Evolutionary conservation across 768 basidiomycete genomes (phyloP).

Genomic region (Termitomyces bulborhizus): DNA sequence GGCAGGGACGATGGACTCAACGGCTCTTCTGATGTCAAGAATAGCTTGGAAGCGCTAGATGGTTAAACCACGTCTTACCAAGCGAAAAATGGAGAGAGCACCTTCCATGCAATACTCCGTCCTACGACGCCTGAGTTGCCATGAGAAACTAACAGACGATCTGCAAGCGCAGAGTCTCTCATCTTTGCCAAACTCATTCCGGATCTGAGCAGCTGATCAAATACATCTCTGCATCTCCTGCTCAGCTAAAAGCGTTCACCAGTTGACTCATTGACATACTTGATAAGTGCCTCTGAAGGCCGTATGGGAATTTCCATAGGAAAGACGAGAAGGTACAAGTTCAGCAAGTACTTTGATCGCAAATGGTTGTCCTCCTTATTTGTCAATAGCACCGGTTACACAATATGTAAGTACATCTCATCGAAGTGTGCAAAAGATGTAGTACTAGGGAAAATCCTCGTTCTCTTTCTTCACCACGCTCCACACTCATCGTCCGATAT

Average conservation of each 20-base stretch:
- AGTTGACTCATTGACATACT: conserved; percentile 15
- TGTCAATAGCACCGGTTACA: too few relatives aligned
- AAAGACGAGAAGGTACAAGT: not conserved
- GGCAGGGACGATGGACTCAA: conserved; percentile 42
- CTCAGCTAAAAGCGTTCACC: conserved; percentile 7
- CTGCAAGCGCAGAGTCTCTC: conserved; percentile 59
- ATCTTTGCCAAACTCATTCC: conserved; percentile 54
- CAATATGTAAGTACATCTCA: too few relatives aligned
- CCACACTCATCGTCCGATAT: not conserved
- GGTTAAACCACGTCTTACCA: conserved; percentile 13
- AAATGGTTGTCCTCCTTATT: too few relatives aligned
- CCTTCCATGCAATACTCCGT: conserved; percentile 88
- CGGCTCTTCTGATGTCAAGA: conserved; percentile 63
- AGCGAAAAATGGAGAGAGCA: conserved; percentile 20
- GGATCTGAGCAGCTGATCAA: conserved; percentile 43
- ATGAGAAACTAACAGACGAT: conserved; percentile 44
- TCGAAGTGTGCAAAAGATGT: too few relatives aligned
- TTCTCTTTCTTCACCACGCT: not conserved
- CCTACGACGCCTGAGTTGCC: conserved; percentile 50
- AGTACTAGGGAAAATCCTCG: too few relatives aligned
- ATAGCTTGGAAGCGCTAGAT: conserved; percentile 42
- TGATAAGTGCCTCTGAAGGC: conserved; percentile 12
- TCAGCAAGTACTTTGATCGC: not conserved
- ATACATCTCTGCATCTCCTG: conserved; percentile 30
- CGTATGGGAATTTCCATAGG: conserved; percentile 6